These are phyloP conservation scores for Thraustotheca clavata DNA, from an alignment of 352 stramenopile genomes.

Conservation along the genomic window DNA sequence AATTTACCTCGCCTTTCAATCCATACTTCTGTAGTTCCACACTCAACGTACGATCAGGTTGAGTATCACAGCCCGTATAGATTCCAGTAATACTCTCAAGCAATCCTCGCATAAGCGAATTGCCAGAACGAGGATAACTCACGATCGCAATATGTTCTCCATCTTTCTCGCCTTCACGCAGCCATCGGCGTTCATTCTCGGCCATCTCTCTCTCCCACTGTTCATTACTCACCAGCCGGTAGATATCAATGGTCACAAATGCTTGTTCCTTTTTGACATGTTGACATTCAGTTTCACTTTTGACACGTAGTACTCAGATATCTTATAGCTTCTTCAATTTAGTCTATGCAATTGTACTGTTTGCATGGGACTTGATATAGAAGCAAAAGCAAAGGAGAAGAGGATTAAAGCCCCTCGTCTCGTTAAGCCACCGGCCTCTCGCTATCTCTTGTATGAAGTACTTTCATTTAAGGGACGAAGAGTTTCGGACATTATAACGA, in stretches of 20 bases:
- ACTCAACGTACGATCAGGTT: constrained; percentile 89
- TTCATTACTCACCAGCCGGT: not conserved
- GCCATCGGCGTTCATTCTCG: constrained; percentile 39
- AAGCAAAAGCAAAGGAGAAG: constrained; percentile 16
- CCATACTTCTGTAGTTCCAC: constrained; percentile 82
- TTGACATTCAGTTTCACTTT: not conserved
- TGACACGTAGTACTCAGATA: not conserved
- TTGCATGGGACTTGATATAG: constrained; percentile 21
- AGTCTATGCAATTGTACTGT: constrained; percentile 12
- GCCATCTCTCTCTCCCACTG: not conserved
- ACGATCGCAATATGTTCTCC: constrained; percentile 83
- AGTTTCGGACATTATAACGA: constrained; percentile 23
- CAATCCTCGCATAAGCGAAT: constrained; percentile 94
- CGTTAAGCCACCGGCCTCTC: constrained; percentile 21
- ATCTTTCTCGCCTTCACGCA: constrained; percentile 46
- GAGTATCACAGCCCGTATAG: constrained; percentile 96
- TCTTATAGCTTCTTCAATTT: constrained; percentile 16
- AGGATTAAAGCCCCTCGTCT: constrained; percentile 21
- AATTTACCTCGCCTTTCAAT: constrained; percentile 71
- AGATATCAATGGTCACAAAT: not conserved
- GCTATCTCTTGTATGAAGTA: constrained; percentile 21
- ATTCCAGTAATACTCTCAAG: constrained; percentile 92
- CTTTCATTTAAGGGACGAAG: constrained; percentile 20
- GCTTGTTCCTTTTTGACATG: not conserved
- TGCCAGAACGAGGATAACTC: constrained; percentile 96